These are phyloP conservation scores for Beauveria pseudobassiana DNA, from an alignment of 2,329 filamentous ascomycete genomes.

Conservation along the genomic window DNA sequence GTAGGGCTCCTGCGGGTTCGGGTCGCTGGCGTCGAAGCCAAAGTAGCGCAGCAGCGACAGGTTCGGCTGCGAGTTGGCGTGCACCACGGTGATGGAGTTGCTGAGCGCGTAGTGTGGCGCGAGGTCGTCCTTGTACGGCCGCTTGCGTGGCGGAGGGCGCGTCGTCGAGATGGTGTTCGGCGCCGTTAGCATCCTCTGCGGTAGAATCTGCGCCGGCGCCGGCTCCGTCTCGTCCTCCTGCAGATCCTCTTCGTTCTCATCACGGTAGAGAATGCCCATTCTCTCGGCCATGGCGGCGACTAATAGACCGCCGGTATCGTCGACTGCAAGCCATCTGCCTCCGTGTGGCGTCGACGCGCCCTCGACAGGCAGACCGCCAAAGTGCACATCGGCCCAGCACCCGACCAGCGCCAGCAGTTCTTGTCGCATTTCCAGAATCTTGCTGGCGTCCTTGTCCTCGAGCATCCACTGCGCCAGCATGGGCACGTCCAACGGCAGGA, in stretches of 20 bases:
- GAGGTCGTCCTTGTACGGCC: constrained; percentile 37
- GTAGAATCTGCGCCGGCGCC: neutral
- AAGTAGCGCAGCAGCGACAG: constrained; percentile 85
- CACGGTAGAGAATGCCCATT: constrained; percentile 68
- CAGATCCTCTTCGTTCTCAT: constrained; percentile 20
- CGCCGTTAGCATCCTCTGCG: constrained; percentile 12
- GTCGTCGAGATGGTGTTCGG: neutral
- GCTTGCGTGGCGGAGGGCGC: constrained; percentile 18
- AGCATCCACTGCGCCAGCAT: constrained; percentile 70
- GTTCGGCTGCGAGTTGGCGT: constrained; percentile 80
- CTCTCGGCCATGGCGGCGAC: constrained; percentile 80
- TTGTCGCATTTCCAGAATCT: constrained; percentile 78
- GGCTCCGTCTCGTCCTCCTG: constrained; percentile 8
- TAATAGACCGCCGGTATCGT: constrained; percentile 78
- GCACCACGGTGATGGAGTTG: constrained; percentile 75
- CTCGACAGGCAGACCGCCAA: constrained; percentile 27
- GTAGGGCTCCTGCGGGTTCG: constrained; percentile 46
- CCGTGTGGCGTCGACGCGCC: constrained; percentile 22
- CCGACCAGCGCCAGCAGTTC: constrained; percentile 75
- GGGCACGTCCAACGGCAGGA: constrained; percentile 74
- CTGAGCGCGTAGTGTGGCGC: constrained; percentile 58
- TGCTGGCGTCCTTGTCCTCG: constrained; percentile 69
- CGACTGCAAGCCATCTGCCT: constrained; percentile 69
- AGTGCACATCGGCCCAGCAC: constrained; percentile 88
- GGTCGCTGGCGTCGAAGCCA: constrained; percentile 65